Evolutionary conservation across 2,329 filamentous ascomycete species (phyloP).

Genomic region (Alternaria novae-zelandiae): DNA sequence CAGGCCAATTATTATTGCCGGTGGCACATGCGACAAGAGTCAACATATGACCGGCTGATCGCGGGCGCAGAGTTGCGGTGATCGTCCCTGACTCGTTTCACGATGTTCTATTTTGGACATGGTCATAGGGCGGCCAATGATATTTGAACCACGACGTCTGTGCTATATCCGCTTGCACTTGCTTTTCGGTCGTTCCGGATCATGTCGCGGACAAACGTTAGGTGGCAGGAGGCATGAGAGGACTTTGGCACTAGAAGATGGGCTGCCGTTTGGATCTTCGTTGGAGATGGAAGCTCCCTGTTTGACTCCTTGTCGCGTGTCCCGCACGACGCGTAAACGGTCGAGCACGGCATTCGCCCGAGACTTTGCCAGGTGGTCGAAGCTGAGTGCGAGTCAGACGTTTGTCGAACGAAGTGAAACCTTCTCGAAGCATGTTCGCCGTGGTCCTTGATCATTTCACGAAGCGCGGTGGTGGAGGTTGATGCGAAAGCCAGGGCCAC

Average conservation of each 20-base stretch:
- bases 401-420: conserved; percentile 33
- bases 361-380: not conserved
- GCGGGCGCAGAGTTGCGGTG: not conserved
- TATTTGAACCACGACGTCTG: not conserved
- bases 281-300: conserved; percentile 12
- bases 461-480: conserved; percentile 17
- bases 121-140: conserved; percentile 9
- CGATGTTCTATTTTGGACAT: conserved; percentile 1
- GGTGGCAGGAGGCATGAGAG: not conserved
- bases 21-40: not conserved
- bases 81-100: conserved; percentile 8
- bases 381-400: conserved; percentile 8
- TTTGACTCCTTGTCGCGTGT: not conserved
- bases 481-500: conserved; percentile 29
- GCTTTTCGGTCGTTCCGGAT: conserved; percentile 8
- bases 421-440: conserved; percentile 41
- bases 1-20: not conserved
- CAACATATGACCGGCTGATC: not conserved
- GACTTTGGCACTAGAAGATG: conserved; percentile 14
- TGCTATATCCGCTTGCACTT: not conserved
- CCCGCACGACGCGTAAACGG: not conserved
- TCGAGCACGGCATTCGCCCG: not conserved
- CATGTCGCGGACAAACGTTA: not conserved
- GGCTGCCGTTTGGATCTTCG: conserved; percentile 19
- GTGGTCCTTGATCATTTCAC: conserved; percentile 30